Percentiles rank a stretch among this genome's conserved stretches.
These are phyloP conservation scores for Eutypella sp. DNA, from an alignment of 2,329 filamentous ascomycete genomes.

Conservation along the genomic window DNA sequence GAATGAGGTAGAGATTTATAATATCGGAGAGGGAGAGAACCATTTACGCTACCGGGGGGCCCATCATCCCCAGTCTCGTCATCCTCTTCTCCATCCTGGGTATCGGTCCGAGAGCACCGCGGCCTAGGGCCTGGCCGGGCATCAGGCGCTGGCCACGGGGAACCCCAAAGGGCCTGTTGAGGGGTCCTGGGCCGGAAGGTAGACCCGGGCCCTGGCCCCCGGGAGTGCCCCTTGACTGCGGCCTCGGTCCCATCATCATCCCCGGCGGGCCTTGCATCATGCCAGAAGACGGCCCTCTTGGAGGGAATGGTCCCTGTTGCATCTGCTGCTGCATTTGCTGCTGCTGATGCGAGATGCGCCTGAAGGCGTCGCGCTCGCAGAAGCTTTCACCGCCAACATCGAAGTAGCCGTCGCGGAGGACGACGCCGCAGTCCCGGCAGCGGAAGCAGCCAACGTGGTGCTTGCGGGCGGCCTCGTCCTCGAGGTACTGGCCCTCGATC, in stretches of 20 bases:
- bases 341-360: slow-evolving; percentile 39
- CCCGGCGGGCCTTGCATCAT: too few species aligned
- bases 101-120: slow-evolving; percentile 27
- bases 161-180: slow-evolving; percentile 28
- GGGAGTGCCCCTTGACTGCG: slow-evolving; percentile 13
- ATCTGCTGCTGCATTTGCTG: slow-evolving; percentile 25
- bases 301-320: too few species aligned
- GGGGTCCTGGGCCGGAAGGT: slow-evolving; percentile 11
- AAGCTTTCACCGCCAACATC: slow-evolving; percentile 76
- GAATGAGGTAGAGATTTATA: too few species aligned
- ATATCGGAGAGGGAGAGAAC: too few species aligned
- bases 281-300: too few species aligned
- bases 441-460: slow-evolving; percentile 85
- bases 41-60: slow-evolving; percentile 2
- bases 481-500: slow-evolving; percentile 90
- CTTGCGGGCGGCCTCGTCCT: slow-evolving; percentile 72
- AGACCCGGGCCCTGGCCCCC: slow-evolving; percentile 21
- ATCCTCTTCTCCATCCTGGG: slow-evolving; percentile 58
- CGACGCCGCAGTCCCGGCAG: slow-evolving; percentile 70
- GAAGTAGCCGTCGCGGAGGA: slow-evolving; percentile 81
- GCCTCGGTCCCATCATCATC: slow-evolving; percentile 12
- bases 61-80: slow-evolving; percentile 55
- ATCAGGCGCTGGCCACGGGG: slow-evolving; percentile 28
- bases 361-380: slow-evolving; percentile 81
- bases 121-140: slow-evolving; percentile 32